These are phyloP conservation scores for Pinus tabuliformis DNA, from an alignment of 75 land plant genomes.

Conservation along the genomic window DNA sequence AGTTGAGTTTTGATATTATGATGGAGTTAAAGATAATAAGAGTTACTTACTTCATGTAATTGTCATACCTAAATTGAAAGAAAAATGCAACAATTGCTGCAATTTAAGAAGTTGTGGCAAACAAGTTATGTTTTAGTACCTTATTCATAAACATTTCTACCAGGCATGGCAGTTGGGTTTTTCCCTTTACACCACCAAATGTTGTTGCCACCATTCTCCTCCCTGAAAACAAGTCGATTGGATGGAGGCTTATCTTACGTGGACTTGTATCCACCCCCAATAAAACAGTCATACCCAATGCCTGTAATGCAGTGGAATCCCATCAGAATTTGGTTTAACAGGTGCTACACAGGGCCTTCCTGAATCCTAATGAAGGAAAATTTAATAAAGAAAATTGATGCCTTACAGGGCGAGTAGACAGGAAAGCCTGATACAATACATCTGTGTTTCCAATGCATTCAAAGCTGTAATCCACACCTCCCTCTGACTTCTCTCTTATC, in stretches of 20 bases:
- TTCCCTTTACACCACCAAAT: constrained; percentile 77
- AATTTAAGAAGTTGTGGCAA: too few relatives aligned
- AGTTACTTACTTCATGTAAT: too few relatives aligned
- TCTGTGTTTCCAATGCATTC: constrained; percentile 74
- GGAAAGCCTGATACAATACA: constrained; percentile 60
- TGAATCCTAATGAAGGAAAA: too few relatives aligned
- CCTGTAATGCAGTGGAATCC: constrained; percentile 32
- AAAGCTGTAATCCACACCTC: constrained; percentile 84
- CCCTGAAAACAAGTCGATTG: constrained; percentile 69
- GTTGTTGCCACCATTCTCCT: constrained; percentile 35
- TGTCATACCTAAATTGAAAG: too few relatives aligned
- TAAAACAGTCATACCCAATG: constrained; percentile 76
- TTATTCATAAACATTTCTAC: constrained; percentile 57
- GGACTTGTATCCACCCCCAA: constrained; percentile 60
- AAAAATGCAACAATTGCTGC: too few relatives aligned
- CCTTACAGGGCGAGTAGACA: constrained; percentile 59
- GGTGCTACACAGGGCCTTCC: too few relatives aligned
- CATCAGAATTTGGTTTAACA: too few relatives aligned
- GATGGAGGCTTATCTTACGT: constrained; percentile 48
- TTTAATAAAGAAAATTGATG: neutral
- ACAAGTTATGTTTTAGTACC: constrained; percentile 20
- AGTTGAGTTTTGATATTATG: too few relatives aligned
- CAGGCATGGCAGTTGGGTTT: constrained; percentile 58
- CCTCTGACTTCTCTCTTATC: constrained; percentile 59
- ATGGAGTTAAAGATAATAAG: too few relatives aligned